Evolutionary conservation across 768 basidiomycete genomes (phyloP).

Genomic region (Rhodotorula toruloides): DNA sequence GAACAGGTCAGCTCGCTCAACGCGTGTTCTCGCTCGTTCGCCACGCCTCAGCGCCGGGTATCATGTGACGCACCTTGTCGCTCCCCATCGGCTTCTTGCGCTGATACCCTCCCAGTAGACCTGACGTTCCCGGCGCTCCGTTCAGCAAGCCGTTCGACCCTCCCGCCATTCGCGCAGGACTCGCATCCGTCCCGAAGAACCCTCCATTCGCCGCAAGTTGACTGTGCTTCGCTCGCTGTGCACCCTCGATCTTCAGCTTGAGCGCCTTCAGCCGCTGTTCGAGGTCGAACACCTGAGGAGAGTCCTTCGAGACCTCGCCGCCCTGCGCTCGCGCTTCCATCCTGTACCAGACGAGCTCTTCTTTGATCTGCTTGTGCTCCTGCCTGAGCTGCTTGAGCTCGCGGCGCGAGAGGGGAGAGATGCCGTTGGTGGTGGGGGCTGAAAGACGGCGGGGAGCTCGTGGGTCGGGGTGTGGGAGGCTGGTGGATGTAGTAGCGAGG

Average conservation of each 20-base stretch:
- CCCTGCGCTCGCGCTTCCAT: neutral
- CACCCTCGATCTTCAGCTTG: neutral
- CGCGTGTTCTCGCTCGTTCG: no score
- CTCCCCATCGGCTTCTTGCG: constrained; percentile 23
- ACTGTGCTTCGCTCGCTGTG: neutral
- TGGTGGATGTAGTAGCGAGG: no score
- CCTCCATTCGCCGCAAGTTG: neutral
- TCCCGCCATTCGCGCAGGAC: neutral
- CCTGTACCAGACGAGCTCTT: neutral
- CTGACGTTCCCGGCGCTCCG: neutral
- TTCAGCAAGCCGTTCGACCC: no score
- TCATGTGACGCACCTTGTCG: constrained; percentile 2
- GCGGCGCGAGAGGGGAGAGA: no score
- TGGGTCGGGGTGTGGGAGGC: neutral
- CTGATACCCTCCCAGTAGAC: neutral
- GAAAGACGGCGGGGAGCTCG: neutral
- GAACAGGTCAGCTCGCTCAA: constrained; percentile 1
- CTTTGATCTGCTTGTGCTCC: no score
- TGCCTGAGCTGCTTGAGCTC: neutral
- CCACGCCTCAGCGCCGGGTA: no score
- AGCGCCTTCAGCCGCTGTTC: constrained; percentile 1
- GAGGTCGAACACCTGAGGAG: neutral
- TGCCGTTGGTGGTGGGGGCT: neutral
- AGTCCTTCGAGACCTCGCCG: neutral
- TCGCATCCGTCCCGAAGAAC: neutral